These are phyloP conservation scores for Mentha longifolia DNA, from an alignment of 257 asterid genomes.

Conservation along the genomic window DNA sequence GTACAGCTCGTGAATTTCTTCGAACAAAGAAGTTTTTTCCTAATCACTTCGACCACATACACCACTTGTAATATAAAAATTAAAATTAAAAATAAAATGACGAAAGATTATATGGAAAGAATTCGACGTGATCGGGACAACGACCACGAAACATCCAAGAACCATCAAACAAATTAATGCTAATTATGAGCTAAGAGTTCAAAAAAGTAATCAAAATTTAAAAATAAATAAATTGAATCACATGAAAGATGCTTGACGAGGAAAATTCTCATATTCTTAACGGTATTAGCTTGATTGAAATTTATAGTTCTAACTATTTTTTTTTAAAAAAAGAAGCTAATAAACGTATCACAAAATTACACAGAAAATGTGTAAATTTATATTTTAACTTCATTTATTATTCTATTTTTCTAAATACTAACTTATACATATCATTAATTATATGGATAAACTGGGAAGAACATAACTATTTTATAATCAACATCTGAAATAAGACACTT, in stretches of 20 bases:
- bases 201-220: too few relatives aligned
- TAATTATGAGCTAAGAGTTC: not conserved
- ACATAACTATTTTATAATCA: too few relatives aligned
- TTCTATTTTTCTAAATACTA: too few relatives aligned
- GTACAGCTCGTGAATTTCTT: not conserved
- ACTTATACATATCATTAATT: too few relatives aligned
- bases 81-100: not conserved
- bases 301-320: too few relatives aligned
- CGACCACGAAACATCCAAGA: constrained; percentile 10
- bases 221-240: too few relatives aligned
- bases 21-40: not conserved
- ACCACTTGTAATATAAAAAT: not conserved
- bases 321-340: too few relatives aligned
- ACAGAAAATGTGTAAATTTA: too few relatives aligned
- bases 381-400: too few relatives aligned
- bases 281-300: not conserved
- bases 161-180: not conserved
- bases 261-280: not conserved
- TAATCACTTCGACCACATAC: not conserved
- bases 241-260: not conserved
- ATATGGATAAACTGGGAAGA: too few relatives aligned
- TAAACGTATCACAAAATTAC: too few relatives aligned
- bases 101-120: constrained; percentile 9
- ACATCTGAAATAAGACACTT: too few relatives aligned
- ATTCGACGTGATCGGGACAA: constrained; percentile 1